Base-by-base conservation (phyloP, 345 rosid genomes). In the Capsella bursapastoris region DNA sequence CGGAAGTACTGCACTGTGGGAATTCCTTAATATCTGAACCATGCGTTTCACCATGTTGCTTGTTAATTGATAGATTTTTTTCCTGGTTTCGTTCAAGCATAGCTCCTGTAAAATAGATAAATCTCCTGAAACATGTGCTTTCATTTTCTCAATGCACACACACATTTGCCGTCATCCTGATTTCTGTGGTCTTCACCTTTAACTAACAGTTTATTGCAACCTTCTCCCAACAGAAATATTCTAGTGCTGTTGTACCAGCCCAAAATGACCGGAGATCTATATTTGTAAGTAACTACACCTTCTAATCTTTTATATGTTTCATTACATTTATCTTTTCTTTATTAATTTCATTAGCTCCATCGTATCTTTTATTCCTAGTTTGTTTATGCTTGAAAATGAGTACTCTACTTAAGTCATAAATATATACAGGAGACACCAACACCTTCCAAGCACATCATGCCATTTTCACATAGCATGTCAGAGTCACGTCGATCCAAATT, bases 361-460 rank as follows among this genome's bases (percentile, higher is more conserved):
- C 43, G 22, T 22, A 14, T 25, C 18, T 12, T 43, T 69, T 25
- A 63, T 57, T 64, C 57, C 61, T 48, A 50, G 41, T 58, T 15
- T 48, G 55, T 71, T 50, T 65, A 40, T 47, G 57, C 41, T 71
- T 57, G 34, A 64, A 56, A 56, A 13, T 44, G 58, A 49, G 53
- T 65, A 56, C 38, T 40, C 68, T 49, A 51, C 27, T 14, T 50
- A 11, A 41, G 58, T 16, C 57, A 45, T 49, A 66, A 53, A 47
- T 64, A 50, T 58, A 58, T 79, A 74, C 86, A 94, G 98, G 98
- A 91, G 49, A 82, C 97, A 37, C 96, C 99, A 45, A 86, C 97
- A 5, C 96, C 99, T 78, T 84, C 92, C 43, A 95, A 95, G 86
- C 87, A 80, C 74, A 66, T 88, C 57, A 77, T 67, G 40, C 90